Evolutionary conservation across 2,329 filamentous ascomycete genomes (phyloP).

Genomic region (Metarhizium anisopliae): DNA sequence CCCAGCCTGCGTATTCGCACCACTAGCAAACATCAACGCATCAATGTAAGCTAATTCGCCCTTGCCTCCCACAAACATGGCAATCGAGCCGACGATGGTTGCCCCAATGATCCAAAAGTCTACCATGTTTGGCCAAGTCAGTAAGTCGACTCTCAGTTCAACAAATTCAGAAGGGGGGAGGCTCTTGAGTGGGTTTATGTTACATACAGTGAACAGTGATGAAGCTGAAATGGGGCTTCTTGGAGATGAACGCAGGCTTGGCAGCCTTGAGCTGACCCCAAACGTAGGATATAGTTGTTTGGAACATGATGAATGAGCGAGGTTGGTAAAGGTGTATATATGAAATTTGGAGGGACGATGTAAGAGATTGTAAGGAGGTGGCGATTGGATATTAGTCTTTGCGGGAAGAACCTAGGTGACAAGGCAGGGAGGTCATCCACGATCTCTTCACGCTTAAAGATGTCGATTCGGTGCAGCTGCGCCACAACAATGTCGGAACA

Average conservation of each 20-base stretch:
- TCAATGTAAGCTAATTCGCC: conserved; percentile 70
- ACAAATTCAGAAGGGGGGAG: not conserved
- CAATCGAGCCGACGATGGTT: conserved; percentile 64
- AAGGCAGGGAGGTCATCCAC: not conserved
- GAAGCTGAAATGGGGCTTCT: conserved; percentile 67
- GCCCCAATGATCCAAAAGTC: conserved; percentile 75
- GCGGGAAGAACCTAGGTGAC: not conserved
- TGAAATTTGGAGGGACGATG: not conserved
- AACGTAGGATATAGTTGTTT: conserved; percentile 21
- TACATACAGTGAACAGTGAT: conserved; percentile 68
- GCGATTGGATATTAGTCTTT: not conserved
- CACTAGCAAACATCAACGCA: conserved; percentile 78
- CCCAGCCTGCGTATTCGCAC: conserved; percentile 83
- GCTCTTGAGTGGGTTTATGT: not conserved
- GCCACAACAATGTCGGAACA: not conserved
- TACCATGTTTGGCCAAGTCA: conserved; percentile 20
- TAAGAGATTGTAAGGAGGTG: not conserved
- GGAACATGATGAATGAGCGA: conserved; percentile 19
- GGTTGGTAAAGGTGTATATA: not conserved
- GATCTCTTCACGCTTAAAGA: not conserved
- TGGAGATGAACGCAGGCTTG: conserved; percentile 49
- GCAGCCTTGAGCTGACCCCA: conserved; percentile 37
- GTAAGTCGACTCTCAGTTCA: not conserved
- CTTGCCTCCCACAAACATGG: conserved; percentile 55
- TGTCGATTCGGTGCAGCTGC: not conserved